phyloP scores from a whole-genome alignment of 768 basidiomycete species.

The Boletus reticulatus region DNA sequence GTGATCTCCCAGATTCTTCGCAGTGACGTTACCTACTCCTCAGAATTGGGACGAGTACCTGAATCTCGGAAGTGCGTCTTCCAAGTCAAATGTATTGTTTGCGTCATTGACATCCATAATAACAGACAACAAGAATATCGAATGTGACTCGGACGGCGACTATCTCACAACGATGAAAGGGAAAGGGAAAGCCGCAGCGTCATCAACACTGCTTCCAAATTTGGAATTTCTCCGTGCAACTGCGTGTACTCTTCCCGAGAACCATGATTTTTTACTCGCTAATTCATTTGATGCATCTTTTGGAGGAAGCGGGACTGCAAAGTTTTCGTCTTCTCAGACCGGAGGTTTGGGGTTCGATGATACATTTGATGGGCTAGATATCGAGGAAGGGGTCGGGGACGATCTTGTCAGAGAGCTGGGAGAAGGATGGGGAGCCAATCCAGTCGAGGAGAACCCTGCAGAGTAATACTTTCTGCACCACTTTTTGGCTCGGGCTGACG shows the following conservation, averaged over 20 bases:
- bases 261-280: constrained; percentile 64
- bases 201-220: constrained; percentile 24
- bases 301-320: constrained; percentile 34
- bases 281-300: constrained; percentile 66
- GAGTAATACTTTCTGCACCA: constrained; percentile 11
- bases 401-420: constrained; percentile 76
- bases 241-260: constrained; percentile 66
- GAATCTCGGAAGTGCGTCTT: constrained; percentile 43
- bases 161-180: constrained; percentile 38
- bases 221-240: constrained; percentile 50
- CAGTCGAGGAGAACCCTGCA: constrained; percentile 2
- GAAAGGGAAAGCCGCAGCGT: constrained; percentile 27
- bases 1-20: constrained; percentile 18
- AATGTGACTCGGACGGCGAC: constrained; percentile 46
- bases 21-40: not conserved
- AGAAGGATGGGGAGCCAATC: constrained; percentile 55
- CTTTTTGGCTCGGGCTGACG: constrained; percentile 9
- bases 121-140: constrained; percentile 10
- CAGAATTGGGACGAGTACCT: constrained; percentile 67
- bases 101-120: not conserved
- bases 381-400: constrained; percentile 63
- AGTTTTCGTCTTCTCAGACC: constrained; percentile 55
- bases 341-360: constrained; percentile 52
- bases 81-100: not conserved
- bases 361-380: constrained; percentile 55